Conservation (phyloP, 371 early-diverging fungal genomes). For the Mucor mucedo region DNA sequence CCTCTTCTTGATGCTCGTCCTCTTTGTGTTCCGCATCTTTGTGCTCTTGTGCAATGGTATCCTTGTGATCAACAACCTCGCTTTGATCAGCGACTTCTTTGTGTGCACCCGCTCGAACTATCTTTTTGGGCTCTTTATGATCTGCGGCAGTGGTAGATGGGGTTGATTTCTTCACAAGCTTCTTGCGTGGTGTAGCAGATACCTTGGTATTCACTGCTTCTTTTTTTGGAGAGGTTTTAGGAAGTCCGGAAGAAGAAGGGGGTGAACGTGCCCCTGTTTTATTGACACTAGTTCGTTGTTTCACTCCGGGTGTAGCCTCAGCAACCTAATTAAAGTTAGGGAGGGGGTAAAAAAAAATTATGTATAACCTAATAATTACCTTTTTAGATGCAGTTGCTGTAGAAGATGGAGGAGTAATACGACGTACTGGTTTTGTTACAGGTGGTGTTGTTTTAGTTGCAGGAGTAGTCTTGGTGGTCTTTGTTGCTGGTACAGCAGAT, state of each 20-base stretch:
- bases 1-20: not conserved
- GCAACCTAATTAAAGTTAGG: constrained; percentile 1
- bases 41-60: too few relatives aligned
- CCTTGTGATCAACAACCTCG: not conserved
- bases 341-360: not conserved
- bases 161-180: not conserved
- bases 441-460: not conserved
- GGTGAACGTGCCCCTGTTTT: constrained; percentile 15
- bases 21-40: too few relatives aligned
- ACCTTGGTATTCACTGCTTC: constrained; percentile 12
- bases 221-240: constrained; percentile 13
- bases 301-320: constrained; percentile 1
- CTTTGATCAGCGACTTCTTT: not conserved
- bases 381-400: constrained; percentile 15
- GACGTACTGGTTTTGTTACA: not conserved
- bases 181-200: constrained; percentile 7
- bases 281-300: not conserved
- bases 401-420: constrained; percentile 15
- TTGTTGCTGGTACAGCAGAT: not conserved
- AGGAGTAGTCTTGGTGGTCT: constrained; percentile 8
- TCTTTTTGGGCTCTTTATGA: not conserved
- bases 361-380: constrained; percentile 6
- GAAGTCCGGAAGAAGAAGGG: constrained; percentile 3
- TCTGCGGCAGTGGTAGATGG: not conserved
- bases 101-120: not conserved